Evolutionary conservation across 352 stramenopile species (phyloP).

Genomic region (Phytophthora niederhauseri): DNA sequence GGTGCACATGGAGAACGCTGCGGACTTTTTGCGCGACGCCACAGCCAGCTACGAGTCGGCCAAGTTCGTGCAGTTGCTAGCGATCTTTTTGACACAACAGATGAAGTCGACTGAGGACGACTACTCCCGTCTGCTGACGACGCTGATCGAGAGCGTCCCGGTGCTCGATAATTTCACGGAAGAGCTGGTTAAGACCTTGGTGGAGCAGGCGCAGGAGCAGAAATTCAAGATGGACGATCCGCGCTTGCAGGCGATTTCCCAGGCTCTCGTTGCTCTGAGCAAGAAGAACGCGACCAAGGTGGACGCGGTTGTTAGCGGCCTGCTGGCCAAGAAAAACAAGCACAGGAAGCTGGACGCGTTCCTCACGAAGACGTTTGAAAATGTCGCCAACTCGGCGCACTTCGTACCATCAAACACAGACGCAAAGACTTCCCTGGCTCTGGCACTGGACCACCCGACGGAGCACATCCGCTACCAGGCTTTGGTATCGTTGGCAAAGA

Average conservation of each 20-base stretch:
- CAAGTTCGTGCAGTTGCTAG: constrained; percentile 71
- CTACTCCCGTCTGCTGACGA: constrained; percentile 42
- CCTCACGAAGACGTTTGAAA: constrained; percentile 67
- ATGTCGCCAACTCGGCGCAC: constrained; percentile 77
- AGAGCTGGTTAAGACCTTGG: constrained; percentile 54
- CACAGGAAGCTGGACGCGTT: constrained; percentile 57
- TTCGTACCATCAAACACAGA: constrained; percentile 69
- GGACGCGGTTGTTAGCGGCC: constrained; percentile 43
- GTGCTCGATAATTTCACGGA: constrained; percentile 54
- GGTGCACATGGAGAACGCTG: constrained; percentile 66
- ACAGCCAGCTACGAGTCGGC: constrained; percentile 72
- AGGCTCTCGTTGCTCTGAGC: constrained; percentile 53
- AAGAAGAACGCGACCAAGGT: constrained; percentile 67
- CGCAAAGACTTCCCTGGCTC: constrained; percentile 74
- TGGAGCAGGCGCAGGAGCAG: constrained; percentile 48
- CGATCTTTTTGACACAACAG: constrained; percentile 53
- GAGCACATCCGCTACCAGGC: constrained; percentile 80
- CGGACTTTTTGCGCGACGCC: constrained; percentile 67
- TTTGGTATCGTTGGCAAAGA: constrained; percentile 66
- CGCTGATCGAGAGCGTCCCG: constrained; percentile 49
- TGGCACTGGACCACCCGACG: constrained; percentile 81
- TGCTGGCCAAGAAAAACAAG: constrained; percentile 44
- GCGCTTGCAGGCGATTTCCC: constrained; percentile 53
- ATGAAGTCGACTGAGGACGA: constrained; percentile 46
- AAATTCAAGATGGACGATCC: constrained; percentile 45